Conservation (phyloP, 2,329 filamentous ascomycete genomes). For the Ophiocordyceps camponoti-saundersi region DNA sequence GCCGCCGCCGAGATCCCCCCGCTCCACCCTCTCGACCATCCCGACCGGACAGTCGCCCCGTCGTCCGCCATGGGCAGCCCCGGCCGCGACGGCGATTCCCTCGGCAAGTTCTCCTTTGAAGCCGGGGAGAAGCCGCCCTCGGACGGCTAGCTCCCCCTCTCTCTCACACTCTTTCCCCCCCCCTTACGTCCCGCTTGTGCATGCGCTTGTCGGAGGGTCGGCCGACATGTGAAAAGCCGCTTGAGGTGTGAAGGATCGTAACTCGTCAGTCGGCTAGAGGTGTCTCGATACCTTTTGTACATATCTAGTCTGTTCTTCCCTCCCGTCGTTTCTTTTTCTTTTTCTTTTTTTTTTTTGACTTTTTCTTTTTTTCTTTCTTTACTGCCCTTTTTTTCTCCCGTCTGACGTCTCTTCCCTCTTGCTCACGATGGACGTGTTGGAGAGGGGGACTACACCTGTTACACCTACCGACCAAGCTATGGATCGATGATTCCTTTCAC, state of each 20-base stretch:
- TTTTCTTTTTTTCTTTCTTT: background rate
- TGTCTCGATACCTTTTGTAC: background rate
- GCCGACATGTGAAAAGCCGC: too few relatives aligned
- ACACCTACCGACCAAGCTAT: too few relatives aligned
- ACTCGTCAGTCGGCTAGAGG: background rate
- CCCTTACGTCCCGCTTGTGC: background rate
- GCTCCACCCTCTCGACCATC: constrained; percentile 37
- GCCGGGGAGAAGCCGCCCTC: constrained; percentile 15
- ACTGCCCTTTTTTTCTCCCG: too few relatives aligned
- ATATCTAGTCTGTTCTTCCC: background rate
- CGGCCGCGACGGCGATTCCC: constrained; percentile 23
- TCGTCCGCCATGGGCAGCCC: constrained; percentile 23
- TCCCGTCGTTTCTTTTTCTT: background rate
- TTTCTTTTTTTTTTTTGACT: background rate
- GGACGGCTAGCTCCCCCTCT: background rate
- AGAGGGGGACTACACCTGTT: too few relatives aligned
- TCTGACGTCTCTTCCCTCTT: background rate
- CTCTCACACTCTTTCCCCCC: background rate
- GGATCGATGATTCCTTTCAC: too few relatives aligned
- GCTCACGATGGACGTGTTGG: too few relatives aligned
- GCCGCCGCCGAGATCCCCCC: constrained; percentile 46
- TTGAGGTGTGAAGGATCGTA: too few relatives aligned
- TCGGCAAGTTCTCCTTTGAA: constrained; percentile 47
- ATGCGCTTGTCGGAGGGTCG: too few relatives aligned
- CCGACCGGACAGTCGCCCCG: constrained; percentile 21